Base-by-base conservation (phyloP, 192 early-diverging fungal genomes). In the Linnemannia exigua region DNA sequence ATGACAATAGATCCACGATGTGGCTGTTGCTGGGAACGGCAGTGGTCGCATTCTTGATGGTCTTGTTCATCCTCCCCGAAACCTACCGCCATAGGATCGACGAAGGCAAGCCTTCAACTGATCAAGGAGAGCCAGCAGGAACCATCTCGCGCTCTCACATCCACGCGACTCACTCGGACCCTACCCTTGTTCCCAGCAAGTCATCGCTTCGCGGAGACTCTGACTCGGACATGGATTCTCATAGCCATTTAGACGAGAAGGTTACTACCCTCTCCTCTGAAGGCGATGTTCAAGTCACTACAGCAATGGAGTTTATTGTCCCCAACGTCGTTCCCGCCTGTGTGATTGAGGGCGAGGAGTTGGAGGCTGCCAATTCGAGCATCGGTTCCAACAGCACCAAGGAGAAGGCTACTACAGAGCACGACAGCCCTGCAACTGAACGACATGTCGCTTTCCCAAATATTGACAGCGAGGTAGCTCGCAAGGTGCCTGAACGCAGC, bases 51-150 rank as follows among this genome's bases (percentile, higher is more conserved):
- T 79, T 80, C 61, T 74, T 82, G 35, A 19, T 82, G 31, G 78
- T 89, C 12, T 37, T 88, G 1, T 87, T 89, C 75, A 71, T 90
- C 70, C 67, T 91, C 16, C 90, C 90, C 1, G 90, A 91, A 50
- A 90, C 90, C 0, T 74, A 89, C 47, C 82, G 90, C 25, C 70
- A 82, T 3, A 67, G 87, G 15, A 89, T 91, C 8, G 89, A 88
- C 15, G 35, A 90, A 76, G 33, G 70, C 76, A 52, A 74, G 33
- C 14, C 85, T 68, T 80, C 79, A 70, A 68, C 50, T 36, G 47
- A 61, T 50, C 17, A 46, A 14, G 31, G 16, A 31, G 74, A 72
- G 63, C 5, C 50, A 15, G 33, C 54, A 16, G 50, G 67, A n/a
- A 25, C 28, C 38, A 38, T 73, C 50, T 74, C 67, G 1, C 71